Evolutionary conservation across 305 asterid genomes (phyloP), one percentile per base, ranked within the genome.

Genomic region (Solanum hybrid): DNA sequence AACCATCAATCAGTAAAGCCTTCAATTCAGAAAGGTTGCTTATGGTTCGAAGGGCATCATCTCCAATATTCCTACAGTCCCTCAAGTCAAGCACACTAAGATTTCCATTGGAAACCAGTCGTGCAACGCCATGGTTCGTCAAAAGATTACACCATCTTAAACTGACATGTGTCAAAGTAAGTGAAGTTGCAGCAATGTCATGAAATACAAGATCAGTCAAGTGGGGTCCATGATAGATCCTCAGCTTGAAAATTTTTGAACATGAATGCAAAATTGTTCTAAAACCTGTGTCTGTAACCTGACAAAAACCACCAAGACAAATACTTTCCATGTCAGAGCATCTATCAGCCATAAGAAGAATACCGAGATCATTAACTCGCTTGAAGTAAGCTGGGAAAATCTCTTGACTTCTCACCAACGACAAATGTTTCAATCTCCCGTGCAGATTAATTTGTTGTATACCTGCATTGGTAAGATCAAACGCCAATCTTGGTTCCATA

Each of bases 321-420:
- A 96, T 95, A 93, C 99, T 97, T 90, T 97, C 99, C 98, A 97
- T 93, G 56, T 93, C 92, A 3, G 96, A 92, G 92, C 99, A 96
- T 89, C 93, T 96, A 89, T 96, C 99, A 76, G 98, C 99, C 99
- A 97, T 96, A 86, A 95, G 95, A 85, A 97, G 99, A 92, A 97
- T 94, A 26, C 99, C 99, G 4, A 95, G 97, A 92, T 97, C 99
- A 89, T 96, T 97, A 90, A 97, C 99, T 77, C 98, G 93, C 92
- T 91, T 95, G 91, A 97, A 97, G 93, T 90, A 95, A 37, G 98
- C 92, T 35, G 96, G 96, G 78, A 95, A 94, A 73, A 94, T 92
- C 89, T 95, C 99, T 85, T 95, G 99, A 92, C 97, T 95, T 92
- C 99, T 92, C 66, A 97, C 94, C 89, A 97, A 86, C 76, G 97